Evolutionary conservation across 345 rosid genomes (phyloP).

Genomic region (Conringia planisiliqua): DNA sequence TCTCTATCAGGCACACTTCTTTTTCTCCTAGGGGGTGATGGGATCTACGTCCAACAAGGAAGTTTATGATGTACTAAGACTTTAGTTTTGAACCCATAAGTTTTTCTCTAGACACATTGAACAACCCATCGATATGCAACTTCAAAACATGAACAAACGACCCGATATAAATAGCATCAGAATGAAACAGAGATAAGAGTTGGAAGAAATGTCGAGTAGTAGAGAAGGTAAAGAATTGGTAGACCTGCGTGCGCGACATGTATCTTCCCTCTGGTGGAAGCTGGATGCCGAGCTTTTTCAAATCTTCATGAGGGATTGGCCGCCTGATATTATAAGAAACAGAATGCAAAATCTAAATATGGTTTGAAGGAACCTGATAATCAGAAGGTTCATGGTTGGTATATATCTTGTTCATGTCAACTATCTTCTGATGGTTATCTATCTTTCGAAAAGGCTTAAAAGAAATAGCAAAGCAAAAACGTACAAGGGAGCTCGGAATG

Average conservation of each 20-base stretch:
- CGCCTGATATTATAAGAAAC: constrained; percentile 44
- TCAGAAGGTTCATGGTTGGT: background rate
- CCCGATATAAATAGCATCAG: background rate
- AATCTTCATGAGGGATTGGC: constrained; percentile 71
- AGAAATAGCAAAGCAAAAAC: constrained; percentile 15
- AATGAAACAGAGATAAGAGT: background rate
- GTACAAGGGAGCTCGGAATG: constrained; percentile 95
- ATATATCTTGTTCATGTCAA: background rate
- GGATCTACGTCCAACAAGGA: constrained; percentile 49
- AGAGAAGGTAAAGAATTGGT: background rate
- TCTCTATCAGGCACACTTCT: constrained; percentile 43
- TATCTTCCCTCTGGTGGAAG: constrained; percentile 94
- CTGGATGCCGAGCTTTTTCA: constrained; percentile 83
- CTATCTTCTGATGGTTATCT: background rate
- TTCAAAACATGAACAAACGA: background rate
- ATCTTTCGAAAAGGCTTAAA: background rate
- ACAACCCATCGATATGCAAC: background rate
- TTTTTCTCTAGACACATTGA: background rate
- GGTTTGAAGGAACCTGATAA: background rate
- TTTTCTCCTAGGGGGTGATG: constrained; percentile 80
- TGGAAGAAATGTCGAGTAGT: background rate
- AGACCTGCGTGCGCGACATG: constrained; percentile 75
- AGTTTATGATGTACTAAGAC: background rate
- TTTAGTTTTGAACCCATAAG: background rate
- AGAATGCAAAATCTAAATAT: background rate